phyloP scores from a whole-genome alignment of 192 early-diverging fungal species.

The Linnemannia exigua region DNA sequence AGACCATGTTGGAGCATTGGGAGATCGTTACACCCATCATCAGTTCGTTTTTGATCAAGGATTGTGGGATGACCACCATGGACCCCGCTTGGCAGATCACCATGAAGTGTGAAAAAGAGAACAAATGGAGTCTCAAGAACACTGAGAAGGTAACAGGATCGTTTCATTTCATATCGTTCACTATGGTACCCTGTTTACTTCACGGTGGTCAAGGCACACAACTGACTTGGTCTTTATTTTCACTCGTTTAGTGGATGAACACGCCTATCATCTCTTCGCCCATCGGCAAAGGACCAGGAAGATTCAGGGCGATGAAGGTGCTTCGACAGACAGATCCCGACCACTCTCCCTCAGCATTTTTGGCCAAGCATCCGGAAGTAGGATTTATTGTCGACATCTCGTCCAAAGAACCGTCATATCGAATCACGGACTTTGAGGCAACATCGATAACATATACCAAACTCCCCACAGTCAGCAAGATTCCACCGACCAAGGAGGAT shows the following conservation, averaged over 20 bases:
- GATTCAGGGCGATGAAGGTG: conserved; percentile 71
- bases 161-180: not conserved
- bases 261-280: conserved; percentile 60
- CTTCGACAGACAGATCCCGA: conserved; percentile 68
- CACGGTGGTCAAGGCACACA: no score
- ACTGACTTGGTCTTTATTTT: conserved; percentile 1
- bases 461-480: conserved; percentile 64
- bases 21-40: conserved; percentile 67
- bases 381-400: conserved; percentile 69
- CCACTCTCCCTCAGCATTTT: conserved; percentile 63
- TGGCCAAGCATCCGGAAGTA: conserved; percentile 67
- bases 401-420: conserved; percentile 64
- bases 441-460: conserved; percentile 66
- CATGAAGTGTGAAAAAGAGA: conserved; percentile 63
- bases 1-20: conserved; percentile 64
- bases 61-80: conserved; percentile 61
- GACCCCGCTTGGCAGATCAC: conserved; percentile 68
- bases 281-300: conserved; percentile 49
- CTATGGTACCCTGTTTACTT: not conserved
- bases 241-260: conserved; percentile 59
- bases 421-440: conserved; percentile 67
- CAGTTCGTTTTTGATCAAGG: conserved; percentile 67
- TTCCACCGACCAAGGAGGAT: conserved; percentile 63
- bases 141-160: conserved; percentile 64
- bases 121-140: conserved; percentile 74